Percentiles rank a stretch among this genome's conserved stretches.
Evolutionary conservation across 306 rosid genomes (phyloP).

Genomic region (Glycine tomentella): DNA sequence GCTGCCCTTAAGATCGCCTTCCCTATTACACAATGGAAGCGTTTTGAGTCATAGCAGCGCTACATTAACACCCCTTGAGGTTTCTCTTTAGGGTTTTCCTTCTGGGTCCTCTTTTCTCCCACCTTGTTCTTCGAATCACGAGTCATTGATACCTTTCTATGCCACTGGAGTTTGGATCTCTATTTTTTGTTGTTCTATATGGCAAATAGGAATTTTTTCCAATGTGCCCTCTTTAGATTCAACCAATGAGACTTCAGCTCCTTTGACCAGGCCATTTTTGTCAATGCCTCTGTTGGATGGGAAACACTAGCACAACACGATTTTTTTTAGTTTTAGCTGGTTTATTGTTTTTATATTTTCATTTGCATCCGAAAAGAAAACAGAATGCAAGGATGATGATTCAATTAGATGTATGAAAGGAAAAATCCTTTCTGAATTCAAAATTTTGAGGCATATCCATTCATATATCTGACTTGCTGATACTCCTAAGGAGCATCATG

Average conservation of each 20-base stretch:
- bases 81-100: slow-evolving; percentile 73
- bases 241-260: slow-evolving; percentile 39
- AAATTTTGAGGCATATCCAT: slow-evolving; percentile 66
- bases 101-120: slow-evolving; percentile 52
- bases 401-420: slow-evolving; percentile 86
- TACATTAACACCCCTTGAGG: slow-evolving; percentile 44
- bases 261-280: slow-evolving; percentile 13
- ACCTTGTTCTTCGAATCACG: slow-evolving; percentile 14
- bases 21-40: slow-evolving; percentile 64
- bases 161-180: slow-evolving; percentile 40
- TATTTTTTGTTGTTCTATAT: background rate
- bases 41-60: slow-evolving; percentile 81
- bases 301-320: slow-evolving; percentile 42
- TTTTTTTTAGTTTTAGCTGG: too few relatives aligned
- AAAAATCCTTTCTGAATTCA: slow-evolving; percentile 63
- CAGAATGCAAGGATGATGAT: slow-evolving; percentile 63
- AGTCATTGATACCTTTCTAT: slow-evolving; percentile 40
- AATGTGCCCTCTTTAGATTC: slow-evolving; percentile 34
- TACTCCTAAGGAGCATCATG: too few relatives aligned
- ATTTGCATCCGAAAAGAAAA: background rate
- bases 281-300: slow-evolving; percentile 58
- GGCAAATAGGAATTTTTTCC: background rate
- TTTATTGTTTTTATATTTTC: too few relatives aligned
- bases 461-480: background rate
- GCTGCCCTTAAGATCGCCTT: slow-evolving; percentile 92